Evolutionary conservation across 768 basidiomycete species (phyloP), one percentile per base, ranked within the genome.

Genomic region (Epithele typhae): DNA sequence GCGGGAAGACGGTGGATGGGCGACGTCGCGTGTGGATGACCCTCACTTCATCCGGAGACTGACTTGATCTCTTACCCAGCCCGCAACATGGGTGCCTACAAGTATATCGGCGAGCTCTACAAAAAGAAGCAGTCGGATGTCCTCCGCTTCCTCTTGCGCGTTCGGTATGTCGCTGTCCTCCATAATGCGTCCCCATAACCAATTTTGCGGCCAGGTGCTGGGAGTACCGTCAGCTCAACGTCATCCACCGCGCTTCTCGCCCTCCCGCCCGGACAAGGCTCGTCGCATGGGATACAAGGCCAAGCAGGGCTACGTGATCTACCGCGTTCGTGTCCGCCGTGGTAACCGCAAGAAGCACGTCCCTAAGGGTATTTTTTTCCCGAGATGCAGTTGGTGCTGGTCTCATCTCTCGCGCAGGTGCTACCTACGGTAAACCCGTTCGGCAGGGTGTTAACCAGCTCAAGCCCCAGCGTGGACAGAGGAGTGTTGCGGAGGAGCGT

Each of bases 261-360:
- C 95, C 96, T 97, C 95, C 38, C 89, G 96, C 64, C 96, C 96
- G 45, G 96, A 99, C 78, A 99, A 97, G 78, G 96, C 96, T 54
- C 89, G 96, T 66, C 86, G 94, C 56, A 77, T 99, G 53, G 96
- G 96, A 40, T 99, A 98, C 84, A 99, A 97, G 77, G 93, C 96
- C 68, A 99, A 99, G 81, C 96, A 99, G 73, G 96, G 96, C 61
- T 99, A 92, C 67, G 87, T 98, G 56, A 71, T 99, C 74, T 99
- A 99, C 76, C 91, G 96, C 62, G 76, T 99, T 60, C 90, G 96
- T 57, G 95, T 99, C 56, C 84, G 96, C 61, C 82, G 94, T 54
- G 96, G 96, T 67, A 97, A 97, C 81, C 84, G 96, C 74, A 99
- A 99, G 78, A 96, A 93, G 80, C 93, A 87, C 53, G 95, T 88